A percentile compares a stretch with the other conserved stretches of the same genome.
These are phyloP conservation scores for Chlamydomonas eustigma DNA, from an alignment of 139 green algal species.

Conservation along the genomic window DNA sequence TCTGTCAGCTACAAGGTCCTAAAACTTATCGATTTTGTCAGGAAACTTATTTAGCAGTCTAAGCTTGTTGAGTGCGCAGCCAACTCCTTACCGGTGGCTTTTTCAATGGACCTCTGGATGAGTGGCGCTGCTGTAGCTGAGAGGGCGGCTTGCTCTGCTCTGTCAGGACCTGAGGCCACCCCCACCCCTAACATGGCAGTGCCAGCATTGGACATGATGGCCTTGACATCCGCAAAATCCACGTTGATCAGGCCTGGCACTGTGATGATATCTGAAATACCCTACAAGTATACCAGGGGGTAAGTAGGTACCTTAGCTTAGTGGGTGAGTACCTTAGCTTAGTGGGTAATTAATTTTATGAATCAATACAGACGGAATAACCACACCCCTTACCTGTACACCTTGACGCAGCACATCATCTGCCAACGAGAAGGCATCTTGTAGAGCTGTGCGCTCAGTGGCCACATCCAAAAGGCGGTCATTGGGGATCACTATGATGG, in stretches of 20 bases:
- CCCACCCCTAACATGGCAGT: conserved; percentile 91
- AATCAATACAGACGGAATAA: too few relatives aligned
- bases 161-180: conserved; percentile 53
- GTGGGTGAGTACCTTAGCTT: too few relatives aligned
- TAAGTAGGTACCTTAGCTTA: too few relatives aligned
- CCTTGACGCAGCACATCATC: conserved; percentile 95
- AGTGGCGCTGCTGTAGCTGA: conserved; percentile 86
- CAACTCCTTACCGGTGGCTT: conserved; percentile 57
- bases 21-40: too few relatives aligned
- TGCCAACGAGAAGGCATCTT: conserved; percentile 92
- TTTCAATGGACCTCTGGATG: conserved; percentile 91
- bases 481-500: conserved; percentile 90
- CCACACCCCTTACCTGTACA: conserved; percentile 43
- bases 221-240: conserved; percentile 96
- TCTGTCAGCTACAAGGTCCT: too few relatives aligned
- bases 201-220: conserved; percentile 93
- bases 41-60: too few relatives aligned
- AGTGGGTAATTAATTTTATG: too few relatives aligned
- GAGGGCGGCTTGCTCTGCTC: conserved; percentile 67
- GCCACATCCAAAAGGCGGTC: conserved; percentile 89
- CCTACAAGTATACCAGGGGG: conserved; percentile 53
- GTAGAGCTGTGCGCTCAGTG: conserved; percentile 71
- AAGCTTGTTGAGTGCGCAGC: too few relatives aligned
- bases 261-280: conserved; percentile 99
- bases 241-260: conserved; percentile 97